Evolutionary conservation across 371 early-diverging fungal genomes (phyloP).

Genomic region (Mortierella sp.): DNA sequence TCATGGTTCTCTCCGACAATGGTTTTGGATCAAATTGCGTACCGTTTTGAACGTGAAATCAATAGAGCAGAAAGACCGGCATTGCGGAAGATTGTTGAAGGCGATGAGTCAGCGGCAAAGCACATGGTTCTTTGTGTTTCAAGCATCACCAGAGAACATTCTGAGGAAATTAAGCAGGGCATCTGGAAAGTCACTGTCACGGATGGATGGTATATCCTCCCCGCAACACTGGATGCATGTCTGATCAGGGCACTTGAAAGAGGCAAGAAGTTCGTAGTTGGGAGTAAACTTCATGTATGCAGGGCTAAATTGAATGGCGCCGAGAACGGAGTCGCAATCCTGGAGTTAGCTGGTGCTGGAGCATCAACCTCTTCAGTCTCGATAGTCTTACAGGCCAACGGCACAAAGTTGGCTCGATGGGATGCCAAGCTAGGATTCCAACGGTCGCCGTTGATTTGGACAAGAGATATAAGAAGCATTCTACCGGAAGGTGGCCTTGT

Average conservation of each 20-base stretch:
- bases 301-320: slow-evolving; percentile 67
- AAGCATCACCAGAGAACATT: slow-evolving; percentile 50
- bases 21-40: slow-evolving; percentile 69
- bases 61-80: slow-evolving; percentile 76
- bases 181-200: slow-evolving; percentile 66
- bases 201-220: slow-evolving; percentile 86
- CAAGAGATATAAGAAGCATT: slow-evolving; percentile 59
- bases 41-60: slow-evolving; percentile 80
- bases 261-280: slow-evolving; percentile 65
- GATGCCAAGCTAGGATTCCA: slow-evolving; percentile 78
- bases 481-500: slow-evolving; percentile 77
- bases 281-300: slow-evolving; percentile 76
- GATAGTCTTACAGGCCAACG: slow-evolving; percentile 66
- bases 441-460: slow-evolving; percentile 46
- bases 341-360: slow-evolving; percentile 59
- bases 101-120: slow-evolving; percentile 69
- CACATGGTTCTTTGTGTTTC: slow-evolving; percentile 81
- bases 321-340: slow-evolving; percentile 42
- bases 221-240: slow-evolving; percentile 67
- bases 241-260: slow-evolving; percentile 62
- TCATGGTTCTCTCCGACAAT: slow-evolving; percentile 61
- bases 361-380: slow-evolving; percentile 39
- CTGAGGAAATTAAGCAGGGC: slow-evolving; percentile 14
- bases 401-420: slow-evolving; percentile 75
- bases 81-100: slow-evolving; percentile 76